Evolutionary conservation across 1,139 yeast species (phyloP).

Genomic region (Kurtzmaniella natalensis): DNA sequence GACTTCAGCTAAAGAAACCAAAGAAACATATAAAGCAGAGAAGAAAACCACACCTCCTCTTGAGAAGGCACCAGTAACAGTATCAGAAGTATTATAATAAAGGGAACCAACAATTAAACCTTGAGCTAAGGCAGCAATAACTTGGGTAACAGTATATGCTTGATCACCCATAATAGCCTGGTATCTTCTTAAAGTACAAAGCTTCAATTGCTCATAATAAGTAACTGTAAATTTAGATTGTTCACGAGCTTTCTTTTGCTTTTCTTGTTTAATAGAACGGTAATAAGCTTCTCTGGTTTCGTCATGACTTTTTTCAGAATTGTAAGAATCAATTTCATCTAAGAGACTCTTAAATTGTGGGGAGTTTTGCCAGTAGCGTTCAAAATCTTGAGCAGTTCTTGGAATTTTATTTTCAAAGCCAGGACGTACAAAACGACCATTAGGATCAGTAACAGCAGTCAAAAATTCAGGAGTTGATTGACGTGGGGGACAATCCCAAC

Average conservation of each 20-base stretch:
- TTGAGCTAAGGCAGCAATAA: conserved; percentile 45
- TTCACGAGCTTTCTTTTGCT: conserved; percentile 36
- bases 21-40: conserved; percentile 47
- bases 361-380: conserved; percentile 50
- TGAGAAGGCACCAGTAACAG: conserved; percentile 48
- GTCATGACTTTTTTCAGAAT: conserved; percentile 26
- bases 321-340: conserved; percentile 40
- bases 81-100: conserved; percentile 40
- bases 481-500: conserved; percentile 56
- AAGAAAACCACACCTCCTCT: conserved; percentile 58
- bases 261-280: conserved; percentile 36
- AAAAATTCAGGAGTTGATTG: conserved; percentile 65
- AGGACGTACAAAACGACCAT: conserved; percentile 35
- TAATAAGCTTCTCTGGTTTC: conserved; percentile 36
- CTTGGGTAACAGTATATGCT: conserved; percentile 43
- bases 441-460: conserved; percentile 64
- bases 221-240: conserved; percentile 44
- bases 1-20: conserved; percentile 54
- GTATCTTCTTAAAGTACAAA: conserved; percentile 45
- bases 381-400: conserved; percentile 53
- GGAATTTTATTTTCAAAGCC: conserved; percentile 57
- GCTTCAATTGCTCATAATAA: conserved; percentile 41
- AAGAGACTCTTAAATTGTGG: conserved; percentile 39
- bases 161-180: conserved; percentile 50
- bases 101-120: conserved; percentile 52